Base-by-base conservation (phyloP, 2,329 filamentous ascomycete genomes). In the Didymella glomerata region DNA sequence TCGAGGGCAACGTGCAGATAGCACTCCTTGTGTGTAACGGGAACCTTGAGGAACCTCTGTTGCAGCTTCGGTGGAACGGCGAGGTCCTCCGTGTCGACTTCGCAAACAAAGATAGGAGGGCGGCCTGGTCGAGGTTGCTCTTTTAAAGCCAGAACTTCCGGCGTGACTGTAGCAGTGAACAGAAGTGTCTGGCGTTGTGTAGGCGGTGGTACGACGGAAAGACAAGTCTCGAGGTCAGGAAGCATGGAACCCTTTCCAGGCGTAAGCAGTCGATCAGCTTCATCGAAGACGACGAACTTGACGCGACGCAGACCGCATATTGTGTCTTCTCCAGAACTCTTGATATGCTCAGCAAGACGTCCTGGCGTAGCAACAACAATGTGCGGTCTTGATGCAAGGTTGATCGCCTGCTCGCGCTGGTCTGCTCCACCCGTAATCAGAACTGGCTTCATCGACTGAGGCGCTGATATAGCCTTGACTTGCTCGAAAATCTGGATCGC, bases 401-500 rank as follows among this genome's bases (percentile, higher is more conserved):
- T 90, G 63, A 96, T 89, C 9, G 95, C 94, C 79, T 99, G 95
- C 14, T 88, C 81, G 48, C 92, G 87, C 92, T 98, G 97, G 74
- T 99, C 94, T 28, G 90, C 87, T 36, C 95, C 95, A 49, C 95
- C 95, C 1, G 92, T 98, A 41, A 99, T 85, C n/a, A 99, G 85
- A 44, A 94, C 84, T 4, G 90, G 88, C 76, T 97, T 97, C 66
- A 99, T 85, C 56, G 89, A 90, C 71, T 97, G 92, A 0, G 91
- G 90, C 4, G 93, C 88, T 2, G 92, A 94, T 54, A 99, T 92
- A 14, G 95, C 95, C 73, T 92, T 92, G 81, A 98, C 89, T 77
- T 99, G 95, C 79, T 99, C 95, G 76, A 90, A 96, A 48, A 99
- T 97, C 75, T 99, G 95, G 22, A 98, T 85, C 4, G 95, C 95